phyloP scores from a whole-genome alignment of 2,329 filamentous ascomycete species.

The Chalaropsis ovoidea region DNA sequence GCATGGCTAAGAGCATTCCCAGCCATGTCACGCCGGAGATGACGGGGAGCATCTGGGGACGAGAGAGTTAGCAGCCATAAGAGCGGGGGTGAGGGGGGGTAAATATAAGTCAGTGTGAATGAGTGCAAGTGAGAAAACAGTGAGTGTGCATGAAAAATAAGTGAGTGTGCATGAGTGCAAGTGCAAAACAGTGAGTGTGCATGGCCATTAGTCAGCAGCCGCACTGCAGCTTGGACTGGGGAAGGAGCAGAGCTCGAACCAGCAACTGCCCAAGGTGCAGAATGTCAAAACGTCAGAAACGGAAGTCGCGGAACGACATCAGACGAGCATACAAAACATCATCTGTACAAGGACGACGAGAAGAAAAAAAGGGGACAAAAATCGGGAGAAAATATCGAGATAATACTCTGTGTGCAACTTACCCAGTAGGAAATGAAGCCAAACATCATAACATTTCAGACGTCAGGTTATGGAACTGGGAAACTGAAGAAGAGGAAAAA shows the following conservation, averaged over 20 bases:
- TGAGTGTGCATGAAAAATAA: not conserved
- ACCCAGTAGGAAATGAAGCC: slow-evolving; percentile 25
- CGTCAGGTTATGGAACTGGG: not conserved
- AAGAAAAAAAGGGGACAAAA: not conserved
- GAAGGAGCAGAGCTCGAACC: slow-evolving; percentile 9
- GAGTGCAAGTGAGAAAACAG: not conserved
- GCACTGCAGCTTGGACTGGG: not conserved
- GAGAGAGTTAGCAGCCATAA: not conserved
- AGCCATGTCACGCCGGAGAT: slow-evolving; percentile 57
- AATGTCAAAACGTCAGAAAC: not conserved
- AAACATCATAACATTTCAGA: slow-evolving; percentile 16
- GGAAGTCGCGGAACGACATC: not conserved
- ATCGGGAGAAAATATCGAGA: not conserved
- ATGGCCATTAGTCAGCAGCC: not conserved
- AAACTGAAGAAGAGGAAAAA: slow-evolving; percentile 3
- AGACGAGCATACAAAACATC: not conserved
- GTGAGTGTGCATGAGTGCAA: not conserved
- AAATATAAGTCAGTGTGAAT: not conserved
- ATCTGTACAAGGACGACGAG: not conserved
- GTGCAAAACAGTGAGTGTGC: not conserved
- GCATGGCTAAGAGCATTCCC: slow-evolving; percentile 56
- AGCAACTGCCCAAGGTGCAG: not conserved
- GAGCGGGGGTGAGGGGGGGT: not conserved
- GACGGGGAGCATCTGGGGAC: slow-evolving; percentile 53
- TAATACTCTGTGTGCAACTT: not conserved